Percentiles rank a stretch among this genome's conserved stretches.
Evolutionary conservation across 495 filamentous ascomycete species (phyloP).

Genomic region (Trichocladium antarcticum): DNA sequence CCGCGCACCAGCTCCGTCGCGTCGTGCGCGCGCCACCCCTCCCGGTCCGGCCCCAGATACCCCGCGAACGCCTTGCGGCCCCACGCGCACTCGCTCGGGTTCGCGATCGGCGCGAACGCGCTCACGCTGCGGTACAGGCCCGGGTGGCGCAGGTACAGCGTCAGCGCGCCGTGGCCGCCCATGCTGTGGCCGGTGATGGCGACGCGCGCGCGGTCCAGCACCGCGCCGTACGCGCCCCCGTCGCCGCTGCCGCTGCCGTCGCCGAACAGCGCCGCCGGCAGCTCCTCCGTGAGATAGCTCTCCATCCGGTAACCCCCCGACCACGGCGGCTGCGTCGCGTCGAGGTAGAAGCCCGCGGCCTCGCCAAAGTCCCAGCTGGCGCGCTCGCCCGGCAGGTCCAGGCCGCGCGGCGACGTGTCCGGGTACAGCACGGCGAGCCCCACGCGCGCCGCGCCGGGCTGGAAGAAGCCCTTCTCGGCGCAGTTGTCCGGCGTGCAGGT

Average conservation of each 20-base stretch:
- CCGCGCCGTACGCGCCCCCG: constrained; percentile 45
- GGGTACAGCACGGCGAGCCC: constrained; percentile 87
- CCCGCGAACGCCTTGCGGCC: constrained; percentile 89
- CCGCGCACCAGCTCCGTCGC: constrained; percentile 73
- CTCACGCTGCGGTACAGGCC: constrained; percentile 77
- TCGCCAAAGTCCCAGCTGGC: constrained; percentile 83
- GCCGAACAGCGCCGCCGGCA: constrained; percentile 62
- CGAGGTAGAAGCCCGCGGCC: constrained; percentile 88
- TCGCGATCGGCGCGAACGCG: constrained; percentile 86
- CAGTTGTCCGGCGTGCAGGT: constrained; percentile 96
- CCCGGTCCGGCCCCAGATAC: constrained; percentile 62
- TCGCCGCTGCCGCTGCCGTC: too few species aligned
- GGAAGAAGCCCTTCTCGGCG: constrained; percentile 93
- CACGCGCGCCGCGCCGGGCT: constrained; percentile 60
- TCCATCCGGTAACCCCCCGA: constrained; percentile 78
- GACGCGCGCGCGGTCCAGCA: constrained; percentile 56
- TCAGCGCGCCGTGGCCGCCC: constrained; percentile 93
- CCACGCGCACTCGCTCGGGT: constrained; percentile 80
- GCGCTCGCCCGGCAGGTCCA: constrained; percentile 67
- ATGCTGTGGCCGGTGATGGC: constrained; percentile 89
- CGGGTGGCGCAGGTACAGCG: constrained; percentile 80
- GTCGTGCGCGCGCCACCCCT: constrained; percentile 78
- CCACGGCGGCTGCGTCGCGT: constrained; percentile 72
- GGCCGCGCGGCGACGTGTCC: constrained; percentile 83
- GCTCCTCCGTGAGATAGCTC: constrained; percentile 71